Conservation (phyloP, 1,284 basidiomycete species). For the Pseudozyma sp. region DNA sequence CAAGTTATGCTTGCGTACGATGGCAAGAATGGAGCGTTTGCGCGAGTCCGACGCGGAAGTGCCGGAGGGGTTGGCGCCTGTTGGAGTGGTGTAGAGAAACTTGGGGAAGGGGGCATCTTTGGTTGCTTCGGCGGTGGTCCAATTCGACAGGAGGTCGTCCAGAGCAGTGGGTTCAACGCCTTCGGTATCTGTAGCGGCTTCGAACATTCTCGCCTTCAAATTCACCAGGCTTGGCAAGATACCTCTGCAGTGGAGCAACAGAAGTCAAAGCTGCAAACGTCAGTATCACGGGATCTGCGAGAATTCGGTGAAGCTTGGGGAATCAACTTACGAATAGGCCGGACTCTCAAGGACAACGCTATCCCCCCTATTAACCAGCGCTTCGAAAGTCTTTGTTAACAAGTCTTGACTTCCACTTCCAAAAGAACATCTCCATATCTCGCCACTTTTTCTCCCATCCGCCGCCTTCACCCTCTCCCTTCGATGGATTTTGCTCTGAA, state of each 20-base stretch:
- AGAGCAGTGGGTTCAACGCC: conserved; percentile 79
- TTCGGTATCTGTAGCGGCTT: conserved; percentile 82
- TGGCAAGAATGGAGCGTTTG: conserved; percentile 79
- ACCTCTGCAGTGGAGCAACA: conserved; percentile 19
- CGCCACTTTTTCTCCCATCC: conserved; percentile 69
- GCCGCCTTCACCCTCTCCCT: conserved; percentile 55
- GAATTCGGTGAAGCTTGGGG: background rate
- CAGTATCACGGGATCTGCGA: background rate
- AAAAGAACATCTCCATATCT: conserved; percentile 73
- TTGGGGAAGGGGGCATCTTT: conserved; percentile 78
- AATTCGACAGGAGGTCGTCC: conserved; percentile 78
- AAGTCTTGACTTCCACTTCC: conserved; percentile 89
- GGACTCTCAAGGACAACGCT: conserved; percentile 85
- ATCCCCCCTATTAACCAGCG: conserved; percentile 82
- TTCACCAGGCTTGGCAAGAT: conserved; percentile 58
- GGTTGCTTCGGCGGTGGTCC: conserved; percentile 74
- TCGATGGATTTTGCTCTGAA: conserved; percentile 75
- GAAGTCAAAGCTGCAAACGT: too few species aligned
- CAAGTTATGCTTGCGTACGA: conserved; percentile 70
- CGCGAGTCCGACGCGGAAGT: conserved; percentile 72
- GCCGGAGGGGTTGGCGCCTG: conserved; percentile 68
- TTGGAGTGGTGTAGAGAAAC: conserved; percentile 81
- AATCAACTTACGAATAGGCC: conserved; percentile 75
- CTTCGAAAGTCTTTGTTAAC: conserved; percentile 78
- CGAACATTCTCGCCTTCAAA: conserved; percentile 39